These are phyloP conservation scores for Medicago lupulina DNA, from an alignment of 306 rosid species.

Conservation along the genomic window DNA sequence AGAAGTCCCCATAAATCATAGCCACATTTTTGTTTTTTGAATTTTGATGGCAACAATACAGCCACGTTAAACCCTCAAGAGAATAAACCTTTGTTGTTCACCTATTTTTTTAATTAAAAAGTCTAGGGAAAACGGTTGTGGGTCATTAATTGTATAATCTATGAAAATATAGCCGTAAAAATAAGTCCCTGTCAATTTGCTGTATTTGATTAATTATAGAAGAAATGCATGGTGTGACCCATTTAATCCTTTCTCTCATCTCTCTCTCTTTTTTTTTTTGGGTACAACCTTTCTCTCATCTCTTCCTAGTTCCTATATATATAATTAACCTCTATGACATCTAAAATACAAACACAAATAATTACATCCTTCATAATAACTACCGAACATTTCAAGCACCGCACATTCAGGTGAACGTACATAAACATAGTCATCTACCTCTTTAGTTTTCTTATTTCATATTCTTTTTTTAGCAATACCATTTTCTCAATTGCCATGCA, in stretches of 20 bases:
- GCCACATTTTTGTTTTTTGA: neutral
- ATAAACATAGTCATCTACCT: neutral
- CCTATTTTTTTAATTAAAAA: neutral
- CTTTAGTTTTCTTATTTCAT: neutral
- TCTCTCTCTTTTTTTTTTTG: no score
- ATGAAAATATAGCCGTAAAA: neutral
- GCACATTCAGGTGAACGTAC: neutral
- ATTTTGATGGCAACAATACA: neutral
- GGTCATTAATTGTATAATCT: neutral
- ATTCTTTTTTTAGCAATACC: neutral
- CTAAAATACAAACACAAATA: neutral
- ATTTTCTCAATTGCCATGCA: neutral
- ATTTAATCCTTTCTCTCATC: neutral
- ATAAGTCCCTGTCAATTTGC: neutral
- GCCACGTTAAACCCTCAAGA: neutral
- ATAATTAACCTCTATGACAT: neutral
- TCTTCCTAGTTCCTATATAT: neutral
- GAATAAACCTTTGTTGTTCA: neutral
- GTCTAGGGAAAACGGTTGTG: neutral
- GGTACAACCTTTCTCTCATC: neutral
- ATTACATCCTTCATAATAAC: neutral
- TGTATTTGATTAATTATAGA: neutral
- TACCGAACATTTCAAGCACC: slow-evolving; percentile 3
- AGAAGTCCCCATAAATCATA: neutral
- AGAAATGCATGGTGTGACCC: neutral